Evolutionary conservation across 805 yeast species (phyloP).

Genomic region (Sungouiozyma intestinalis): DNA sequence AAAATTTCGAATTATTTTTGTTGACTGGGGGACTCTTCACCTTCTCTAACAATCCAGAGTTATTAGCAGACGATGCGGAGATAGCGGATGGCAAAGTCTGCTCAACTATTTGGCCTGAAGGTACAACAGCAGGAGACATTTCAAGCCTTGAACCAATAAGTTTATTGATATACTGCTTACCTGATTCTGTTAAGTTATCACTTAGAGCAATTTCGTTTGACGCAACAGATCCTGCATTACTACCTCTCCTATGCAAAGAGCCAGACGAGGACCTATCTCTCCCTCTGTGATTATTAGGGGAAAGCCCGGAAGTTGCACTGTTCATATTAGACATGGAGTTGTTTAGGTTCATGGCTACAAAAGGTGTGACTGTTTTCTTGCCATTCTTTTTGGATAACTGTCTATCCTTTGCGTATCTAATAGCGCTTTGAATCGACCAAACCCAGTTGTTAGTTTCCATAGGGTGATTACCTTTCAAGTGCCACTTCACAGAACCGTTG

Average conservation of each 20-base stretch:
- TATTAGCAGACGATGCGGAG: background rate
- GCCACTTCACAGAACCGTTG: slow-evolving; percentile 65
- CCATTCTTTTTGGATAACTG: slow-evolving; percentile 25
- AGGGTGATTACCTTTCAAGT: slow-evolving; percentile 86
- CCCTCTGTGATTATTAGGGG: background rate
- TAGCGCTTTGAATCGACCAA: slow-evolving; percentile 90
- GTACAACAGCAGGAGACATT: slow-evolving; percentile 8
- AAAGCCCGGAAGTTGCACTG: background rate
- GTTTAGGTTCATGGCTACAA: slow-evolving; percentile 9
- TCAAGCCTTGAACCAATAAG: slow-evolving; percentile 21
- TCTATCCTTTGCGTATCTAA: slow-evolving; percentile 69
- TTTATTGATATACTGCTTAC: slow-evolving; percentile 23
- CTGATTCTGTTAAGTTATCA: slow-evolving; percentile 24
- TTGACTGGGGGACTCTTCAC: background rate
- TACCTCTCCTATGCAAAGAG: slow-evolving; percentile 3
- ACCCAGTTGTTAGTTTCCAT: slow-evolving; percentile 97
- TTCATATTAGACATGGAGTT: background rate
- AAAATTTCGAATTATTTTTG: slow-evolving; percentile 2
- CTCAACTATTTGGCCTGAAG: slow-evolving; percentile 1
- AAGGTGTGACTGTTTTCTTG: slow-evolving; percentile 10
- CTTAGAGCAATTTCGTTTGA: slow-evolving; percentile 21
- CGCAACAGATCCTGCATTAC: slow-evolving; percentile 13
- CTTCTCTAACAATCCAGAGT: background rate
- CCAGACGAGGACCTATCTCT: background rate
- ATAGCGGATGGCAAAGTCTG: background rate